A percentile compares a stretch with the other conserved stretches of the same genome.
Conservation (phyloP, 2,329 filamentous ascomycete genomes). For the Phialophora expanda region DNA sequence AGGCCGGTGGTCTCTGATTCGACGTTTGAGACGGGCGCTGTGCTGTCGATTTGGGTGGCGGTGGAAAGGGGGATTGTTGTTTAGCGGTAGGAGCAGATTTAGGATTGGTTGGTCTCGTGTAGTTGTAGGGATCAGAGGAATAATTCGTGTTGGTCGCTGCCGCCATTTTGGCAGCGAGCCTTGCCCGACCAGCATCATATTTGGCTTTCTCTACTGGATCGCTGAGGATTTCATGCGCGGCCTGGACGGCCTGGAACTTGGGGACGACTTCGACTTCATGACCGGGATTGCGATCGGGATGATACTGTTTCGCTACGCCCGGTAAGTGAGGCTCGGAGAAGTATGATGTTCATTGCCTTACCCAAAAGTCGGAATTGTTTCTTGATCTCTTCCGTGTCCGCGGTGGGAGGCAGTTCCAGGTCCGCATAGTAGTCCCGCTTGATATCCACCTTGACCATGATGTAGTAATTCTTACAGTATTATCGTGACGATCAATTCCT, state of each 20-base stretch:
- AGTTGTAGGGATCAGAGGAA: slow-evolving; percentile 31
- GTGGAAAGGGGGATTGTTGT: slow-evolving; percentile 32
- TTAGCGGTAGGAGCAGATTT: slow-evolving; percentile 24
- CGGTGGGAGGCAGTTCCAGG: slow-evolving; percentile 71
- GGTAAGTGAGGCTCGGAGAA: slow-evolving; percentile 29
- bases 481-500: slow-evolving; percentile 28
- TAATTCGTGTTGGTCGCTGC: slow-evolving; percentile 20
- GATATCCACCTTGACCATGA: slow-evolving; percentile 71
- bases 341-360: slow-evolving; percentile 47
- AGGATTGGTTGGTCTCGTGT: slow-evolving; percentile 25
- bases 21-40: slow-evolving; percentile 24
- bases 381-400: slow-evolving; percentile 76
- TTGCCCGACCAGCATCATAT: slow-evolving; percentile 65
- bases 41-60: slow-evolving; percentile 29
- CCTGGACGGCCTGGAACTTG: slow-evolving; percentile 85
- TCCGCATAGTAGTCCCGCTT: slow-evolving; percentile 84
- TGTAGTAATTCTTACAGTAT: slow-evolving; percentile 23
- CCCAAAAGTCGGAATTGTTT: slow-evolving; percentile 85
- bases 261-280: slow-evolving; percentile 77
- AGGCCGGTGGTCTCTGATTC: slow-evolving; percentile 31
- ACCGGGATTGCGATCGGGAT: slow-evolving; percentile 87
- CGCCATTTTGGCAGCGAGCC: slow-evolving; percentile 30
- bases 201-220: slow-evolving; percentile 63
- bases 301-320: slow-evolving; percentile 74
- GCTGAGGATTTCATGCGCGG: slow-evolving; percentile 77